Evolutionary conservation across 139 green algal genomes (phyloP).

Genomic region (Ostreobium quekettii): DNA sequence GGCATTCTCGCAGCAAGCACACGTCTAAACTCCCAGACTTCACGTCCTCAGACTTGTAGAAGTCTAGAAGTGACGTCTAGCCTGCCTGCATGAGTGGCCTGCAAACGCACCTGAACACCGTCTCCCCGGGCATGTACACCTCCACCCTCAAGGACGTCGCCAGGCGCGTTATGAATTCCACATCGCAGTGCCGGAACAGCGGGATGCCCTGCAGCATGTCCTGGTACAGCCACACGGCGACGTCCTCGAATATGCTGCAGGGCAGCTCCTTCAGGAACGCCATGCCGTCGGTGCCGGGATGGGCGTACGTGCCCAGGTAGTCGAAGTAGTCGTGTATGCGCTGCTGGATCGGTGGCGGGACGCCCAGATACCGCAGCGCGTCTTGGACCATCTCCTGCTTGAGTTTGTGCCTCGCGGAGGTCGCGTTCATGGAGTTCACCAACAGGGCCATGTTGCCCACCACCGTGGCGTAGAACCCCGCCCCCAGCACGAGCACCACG

Average conservation of each 20-base stretch:
- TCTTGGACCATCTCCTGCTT: slow-evolving; percentile 55
- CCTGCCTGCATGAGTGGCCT: no score
- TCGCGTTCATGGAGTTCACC: slow-evolving; percentile 54
- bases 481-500: slow-evolving; percentile 43
- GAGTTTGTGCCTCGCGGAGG: slow-evolving; percentile 37
- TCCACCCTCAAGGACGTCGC: slow-evolving; percentile 35
- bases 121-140: slow-evolving; percentile 41
- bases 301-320: slow-evolving; percentile 38
- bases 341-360: slow-evolving; percentile 19
- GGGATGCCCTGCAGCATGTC: slow-evolving; percentile 35
- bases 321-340: slow-evolving; percentile 44
- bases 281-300: slow-evolving; percentile 55
- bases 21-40: no score
- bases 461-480: slow-evolving; percentile 52
- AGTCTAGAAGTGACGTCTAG: no score
- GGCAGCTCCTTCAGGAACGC: slow-evolving; percentile 38
- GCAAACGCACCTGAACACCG: slow-evolving; percentile 45
- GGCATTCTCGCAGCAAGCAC: no score
- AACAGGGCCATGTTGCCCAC: slow-evolving; percentile 53
- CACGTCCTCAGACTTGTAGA: no score
- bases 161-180: slow-evolving; percentile 43
- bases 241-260: slow-evolving; percentile 38
- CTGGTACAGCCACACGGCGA: slow-evolving; percentile 34
- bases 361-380: slow-evolving; percentile 42
- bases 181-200: slow-evolving; percentile 44